Evolutionary conservation across 306 rosid species (phyloP), one percentile per base, ranked within the genome.

Genomic region (Rosa lucieae): DNA sequence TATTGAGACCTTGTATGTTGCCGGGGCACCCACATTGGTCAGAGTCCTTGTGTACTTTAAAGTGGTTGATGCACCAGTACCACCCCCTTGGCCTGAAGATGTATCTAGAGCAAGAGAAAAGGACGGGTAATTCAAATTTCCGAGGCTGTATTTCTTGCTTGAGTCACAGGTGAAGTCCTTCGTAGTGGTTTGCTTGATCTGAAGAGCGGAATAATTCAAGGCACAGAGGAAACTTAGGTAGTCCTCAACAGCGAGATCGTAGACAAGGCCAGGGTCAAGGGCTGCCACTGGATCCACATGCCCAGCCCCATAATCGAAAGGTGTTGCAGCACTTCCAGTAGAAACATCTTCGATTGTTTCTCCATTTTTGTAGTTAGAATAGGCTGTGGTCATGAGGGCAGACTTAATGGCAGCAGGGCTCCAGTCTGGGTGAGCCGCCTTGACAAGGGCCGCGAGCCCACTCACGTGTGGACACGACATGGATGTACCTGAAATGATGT

Each of bases 401-500:
- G 99, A 95, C 84, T 75, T 89, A 76, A 95, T 90, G 51, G 90
- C 92, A 14, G 97, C 97, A 42, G 99, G 97, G 77, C 93, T 92
- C 99, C 99, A 95, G 44, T 90, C 96, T 3, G 87, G 90, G 78
- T 90, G 94, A 76, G 86, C 89, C 14, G 89, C 96, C 80, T 90
- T 95, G 58, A 95, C 49, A 58, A 92, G 85, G 56, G 98, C 96
- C 8, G 92, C 95, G 48, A 95, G 76, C 4, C 99, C 99, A 79
- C 97, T 90, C 17, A 95, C 87, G 68, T 95, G 99, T 5, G 99
- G 99, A 82, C 99, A 95, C 7, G 99, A 91, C 99, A 95, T 95
- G 76, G 99, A 95, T 69, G 99, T 95, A 12, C 99, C 99, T 0
- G 98, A 91, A 78, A 92, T 73, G 76, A 95, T 86, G 65, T 91